Evolutionary conservation across 2,329 filamentous ascomycete species (phyloP), one percentile per base, ranked within the genome.

Genomic region (Apiospora marii): DNA sequence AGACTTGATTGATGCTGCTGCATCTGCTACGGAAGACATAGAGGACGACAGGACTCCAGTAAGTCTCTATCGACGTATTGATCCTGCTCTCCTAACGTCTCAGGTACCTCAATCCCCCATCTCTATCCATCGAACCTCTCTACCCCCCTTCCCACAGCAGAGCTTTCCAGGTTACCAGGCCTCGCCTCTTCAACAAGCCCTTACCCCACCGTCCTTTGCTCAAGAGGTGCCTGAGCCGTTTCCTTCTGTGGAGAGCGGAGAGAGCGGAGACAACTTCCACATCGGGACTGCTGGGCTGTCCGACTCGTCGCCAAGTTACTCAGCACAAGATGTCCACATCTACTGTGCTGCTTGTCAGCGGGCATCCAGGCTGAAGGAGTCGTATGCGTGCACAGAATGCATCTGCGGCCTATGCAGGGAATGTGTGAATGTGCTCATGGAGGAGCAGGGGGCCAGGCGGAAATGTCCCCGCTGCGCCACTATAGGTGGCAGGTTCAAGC

Each of bases 381-480:
- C 94, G 46, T 98, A 95, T 80, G 96, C 96, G 30, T 98, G 96
- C 82, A 98, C 95, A 0, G 95, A 98, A 82, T 98, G 96, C 82
- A 97, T 98, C 75, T 97, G 94, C 81, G 96, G 95, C 22, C 89
- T 98, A 69, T 98, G 96, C 82, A 91, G 92, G 75, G 91, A 94
- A 73, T 98, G 96, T 79, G 94, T 98, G 72, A 92, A 95, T 78
- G 90, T 94, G 46, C 86, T 96, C 71, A 91, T 94, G 83, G 90
- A 89, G 77, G 93, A 94, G 80, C 92, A 94, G 80, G 91, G 92
- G 69, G 92, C 93, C 16, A 85, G 92, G 74, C 89, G 92, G 78
- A 93, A 93, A 80, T 96, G 94, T 84, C 93, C 94, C 72, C 88
- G 92, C 75, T 96, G 94, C 80, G 92, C 92, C 71, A 94, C 92